These are phyloP conservation scores for Podila verticillata DNA, from an alignment of 192 early-diverging fungal species.

Conservation along the genomic window DNA sequence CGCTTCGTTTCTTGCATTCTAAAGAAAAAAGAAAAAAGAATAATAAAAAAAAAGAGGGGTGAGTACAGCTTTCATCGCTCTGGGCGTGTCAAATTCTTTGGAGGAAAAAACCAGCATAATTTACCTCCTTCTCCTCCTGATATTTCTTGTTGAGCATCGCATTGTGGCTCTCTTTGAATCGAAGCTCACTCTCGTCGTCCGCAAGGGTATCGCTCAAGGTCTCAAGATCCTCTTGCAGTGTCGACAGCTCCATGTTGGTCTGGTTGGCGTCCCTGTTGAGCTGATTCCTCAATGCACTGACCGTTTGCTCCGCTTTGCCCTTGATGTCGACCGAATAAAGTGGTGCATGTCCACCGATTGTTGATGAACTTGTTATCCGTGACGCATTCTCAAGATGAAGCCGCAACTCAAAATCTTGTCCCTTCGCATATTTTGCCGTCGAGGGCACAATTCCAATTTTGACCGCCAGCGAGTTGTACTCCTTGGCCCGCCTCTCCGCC, in stretches of 20 bases:
- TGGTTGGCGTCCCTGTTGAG: slow-evolving; percentile 21
- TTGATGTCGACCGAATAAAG: slow-evolving; percentile 28
- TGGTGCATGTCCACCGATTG: slow-evolving; percentile 1
- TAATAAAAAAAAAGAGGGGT: background rate
- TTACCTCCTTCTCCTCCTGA: slow-evolving; percentile 47
- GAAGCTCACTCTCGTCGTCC: slow-evolving; percentile 15
- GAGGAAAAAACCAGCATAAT: background rate
- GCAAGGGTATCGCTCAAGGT: slow-evolving; percentile 25
- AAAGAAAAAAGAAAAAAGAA: background rate
- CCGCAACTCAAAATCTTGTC: slow-evolving; percentile 33
- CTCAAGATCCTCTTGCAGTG: slow-evolving; percentile 27
- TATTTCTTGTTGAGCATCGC: slow-evolving; percentile 19
- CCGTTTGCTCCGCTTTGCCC: slow-evolving; percentile 11
- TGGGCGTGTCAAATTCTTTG: too few species aligned
- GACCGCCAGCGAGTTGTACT: slow-evolving; percentile 38
- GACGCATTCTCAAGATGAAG: slow-evolving; percentile 22
- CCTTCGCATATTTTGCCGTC: slow-evolving; percentile 32
- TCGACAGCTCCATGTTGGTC: slow-evolving; percentile 11
- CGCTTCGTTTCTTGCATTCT: slow-evolving; percentile 22
- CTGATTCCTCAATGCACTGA: slow-evolving; percentile 34
- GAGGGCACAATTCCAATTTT: slow-evolving; percentile 32
- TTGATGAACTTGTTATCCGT: background rate
- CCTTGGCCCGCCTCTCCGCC: slow-evolving; percentile 27
- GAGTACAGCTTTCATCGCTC: background rate
- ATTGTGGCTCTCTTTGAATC: slow-evolving; percentile 22